Base-by-base conservation (phyloP, 192 early-diverging fungal genomes). In the Rhizoclosmatium globosum region DNA sequence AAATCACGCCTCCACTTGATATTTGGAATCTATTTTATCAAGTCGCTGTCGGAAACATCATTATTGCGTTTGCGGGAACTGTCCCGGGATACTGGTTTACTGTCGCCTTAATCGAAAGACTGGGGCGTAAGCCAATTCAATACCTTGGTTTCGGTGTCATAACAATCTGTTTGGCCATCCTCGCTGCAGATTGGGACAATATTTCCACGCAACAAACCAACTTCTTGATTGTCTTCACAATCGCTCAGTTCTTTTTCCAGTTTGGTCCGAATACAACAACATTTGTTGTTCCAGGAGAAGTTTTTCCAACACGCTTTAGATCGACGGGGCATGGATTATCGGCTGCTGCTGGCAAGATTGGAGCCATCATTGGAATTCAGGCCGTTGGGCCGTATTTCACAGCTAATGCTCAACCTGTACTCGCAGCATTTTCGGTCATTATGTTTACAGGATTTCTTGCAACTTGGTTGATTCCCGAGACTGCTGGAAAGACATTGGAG, bases 81-180 rank as follows among this genome's bases (percentile, higher is more conserved):
- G 79, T 99, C 6, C 98, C 98, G 46, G 98, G 98, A 57, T 99
- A 98, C 92, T 97, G 94, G 94, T 87, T 99, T 82, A 86, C 94
- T 2, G 95, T 99, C 76, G 93, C 94, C 71, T 85, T 92, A 23
- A 93, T 99, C 47, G 98, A 99, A 71, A 84, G 83, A 71, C 77
- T 94, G 45, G 98, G 98, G 76, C 94, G 98, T 80, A 96, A 95
- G 81, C 83, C 81, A n/a, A 99, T 99, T 70, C 96, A 97, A 81
- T 92, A 95, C 77, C 86, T 93, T 82, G 97, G 97, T 71, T 99
- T 98, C 82, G 86, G 59, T 11, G 85, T 93, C 76, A 86, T 94
- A 59, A 90, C 93, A 41, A 82, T 96, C 39, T 82, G 95, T 77
- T 95, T 96, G 76, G 81, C 90, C 59, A 64, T 89, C 53, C 71